phyloP scores from a whole-genome alignment of 139 green algal species.

The Deuterostichococcus epilithicus region DNA sequence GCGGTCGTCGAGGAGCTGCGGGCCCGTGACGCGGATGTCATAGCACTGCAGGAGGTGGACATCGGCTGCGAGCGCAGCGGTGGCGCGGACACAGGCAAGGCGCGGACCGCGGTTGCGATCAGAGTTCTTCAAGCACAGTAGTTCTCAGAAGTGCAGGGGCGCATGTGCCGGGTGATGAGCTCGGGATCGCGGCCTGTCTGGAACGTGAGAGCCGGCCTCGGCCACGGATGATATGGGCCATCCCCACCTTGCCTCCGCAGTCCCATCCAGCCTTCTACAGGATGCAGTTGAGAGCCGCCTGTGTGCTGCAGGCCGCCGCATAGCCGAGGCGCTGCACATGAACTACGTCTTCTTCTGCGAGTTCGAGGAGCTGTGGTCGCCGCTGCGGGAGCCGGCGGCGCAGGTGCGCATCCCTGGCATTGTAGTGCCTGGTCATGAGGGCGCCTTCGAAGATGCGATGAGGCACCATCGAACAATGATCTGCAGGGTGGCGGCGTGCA shows the following conservation, averaged over 20 bases:
- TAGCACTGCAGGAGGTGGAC: conserved; percentile 80
- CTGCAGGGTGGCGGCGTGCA: conserved; percentile 79
- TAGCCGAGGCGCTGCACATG: conserved; percentile 64
- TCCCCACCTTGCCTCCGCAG: too few relatives aligned
- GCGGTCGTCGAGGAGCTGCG: conserved; percentile 66
- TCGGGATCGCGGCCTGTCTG: too few relatives aligned
- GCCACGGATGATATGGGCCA: too few relatives aligned
- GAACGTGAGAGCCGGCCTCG: too few relatives aligned
- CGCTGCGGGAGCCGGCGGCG: conserved; percentile 8
- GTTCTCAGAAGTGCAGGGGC: too few relatives aligned
- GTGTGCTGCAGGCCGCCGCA: conserved; percentile 38
- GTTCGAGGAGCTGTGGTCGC: conserved; percentile 74
- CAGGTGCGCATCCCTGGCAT: background rate
- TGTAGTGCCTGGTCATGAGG: too few relatives aligned
- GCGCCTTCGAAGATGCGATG: too few relatives aligned
- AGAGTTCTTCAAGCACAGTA: background rate
- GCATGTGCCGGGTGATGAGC: too few relatives aligned
- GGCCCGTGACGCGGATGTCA: conserved; percentile 63
- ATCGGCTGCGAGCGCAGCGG: conserved; percentile 69
- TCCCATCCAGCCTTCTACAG: too few relatives aligned
- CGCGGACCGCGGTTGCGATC: background rate
- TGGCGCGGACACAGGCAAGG: conserved; percentile 28
- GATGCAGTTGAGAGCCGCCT: too few relatives aligned
- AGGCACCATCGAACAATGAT: too few relatives aligned
- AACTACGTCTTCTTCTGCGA: conserved; percentile 80